Conservation (phyloP, 2,329 filamentous ascomycete genomes). For the Trichoderma sp. region DNA sequence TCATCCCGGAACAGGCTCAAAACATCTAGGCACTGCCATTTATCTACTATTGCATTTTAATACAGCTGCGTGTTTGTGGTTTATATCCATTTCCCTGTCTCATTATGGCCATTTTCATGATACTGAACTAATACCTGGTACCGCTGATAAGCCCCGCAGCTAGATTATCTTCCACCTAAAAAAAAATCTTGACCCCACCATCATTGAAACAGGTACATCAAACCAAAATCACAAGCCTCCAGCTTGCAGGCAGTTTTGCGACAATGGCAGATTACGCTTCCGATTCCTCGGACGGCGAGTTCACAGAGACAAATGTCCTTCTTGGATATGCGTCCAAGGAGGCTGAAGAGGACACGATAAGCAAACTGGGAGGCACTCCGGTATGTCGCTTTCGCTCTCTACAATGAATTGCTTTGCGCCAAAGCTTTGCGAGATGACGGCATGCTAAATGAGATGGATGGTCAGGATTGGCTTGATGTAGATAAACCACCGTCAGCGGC, state of each 20-base stretch:
- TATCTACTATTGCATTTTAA: background rate
- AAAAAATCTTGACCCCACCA: constrained; percentile 45
- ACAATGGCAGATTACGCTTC: constrained; percentile 79
- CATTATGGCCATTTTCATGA: background rate
- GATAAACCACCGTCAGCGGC: constrained; percentile 68
- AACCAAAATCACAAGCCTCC: constrained; percentile 22
- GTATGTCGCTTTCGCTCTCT: constrained; percentile 50
- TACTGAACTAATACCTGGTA: background rate
- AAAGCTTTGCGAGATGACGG: background rate
- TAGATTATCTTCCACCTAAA: constrained; percentile 21
- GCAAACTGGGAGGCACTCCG: constrained; percentile 81
- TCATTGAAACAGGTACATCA: constrained; percentile 24
- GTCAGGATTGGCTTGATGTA: constrained; percentile 79
- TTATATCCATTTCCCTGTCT: background rate
- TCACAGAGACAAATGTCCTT: constrained; percentile 80
- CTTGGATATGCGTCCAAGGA: constrained; percentile 86
- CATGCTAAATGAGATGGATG: background rate
- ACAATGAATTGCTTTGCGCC: background rate
- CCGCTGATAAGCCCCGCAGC: constrained; percentile 33
- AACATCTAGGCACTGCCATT: background rate
- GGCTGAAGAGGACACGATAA: constrained; percentile 75
- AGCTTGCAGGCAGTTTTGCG: background rate
- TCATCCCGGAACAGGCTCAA: constrained; percentile 25
- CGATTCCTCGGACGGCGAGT: constrained; percentile 72
- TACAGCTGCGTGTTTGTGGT: background rate